Conservation (phyloP, 2,329 filamentous ascomycete genomes). For the Xylaria sp. region DNA sequence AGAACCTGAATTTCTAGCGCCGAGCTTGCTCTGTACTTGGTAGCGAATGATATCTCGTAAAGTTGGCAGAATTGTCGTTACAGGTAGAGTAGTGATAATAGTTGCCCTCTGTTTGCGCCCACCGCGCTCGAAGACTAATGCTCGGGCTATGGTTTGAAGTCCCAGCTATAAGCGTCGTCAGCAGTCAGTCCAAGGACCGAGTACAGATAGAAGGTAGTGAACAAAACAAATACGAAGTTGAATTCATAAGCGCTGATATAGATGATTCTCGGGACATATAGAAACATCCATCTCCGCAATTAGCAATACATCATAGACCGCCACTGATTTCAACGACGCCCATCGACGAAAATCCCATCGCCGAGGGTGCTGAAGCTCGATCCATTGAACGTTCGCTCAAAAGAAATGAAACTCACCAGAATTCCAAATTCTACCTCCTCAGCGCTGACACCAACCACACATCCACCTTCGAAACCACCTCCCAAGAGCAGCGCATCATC, state of each 20-base stretch:
- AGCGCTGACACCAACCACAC: slow-evolving; percentile 64
- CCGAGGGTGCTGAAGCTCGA: background rate
- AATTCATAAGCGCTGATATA: background rate
- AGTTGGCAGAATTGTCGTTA: slow-evolving; percentile 54
- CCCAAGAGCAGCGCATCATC: slow-evolving; percentile 60
- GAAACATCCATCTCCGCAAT: background rate
- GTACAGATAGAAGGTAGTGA: background rate
- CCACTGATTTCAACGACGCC: background rate
- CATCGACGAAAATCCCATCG: background rate
- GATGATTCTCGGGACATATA: background rate
- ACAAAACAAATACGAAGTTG: background rate
- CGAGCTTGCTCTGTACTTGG: slow-evolving; percentile 48
- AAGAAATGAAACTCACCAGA: slow-evolving; percentile 52
- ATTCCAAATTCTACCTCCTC: slow-evolving; percentile 63
- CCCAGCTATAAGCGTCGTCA: slow-evolving; percentile 51
- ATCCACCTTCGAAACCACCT: slow-evolving; percentile 61
- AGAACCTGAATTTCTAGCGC: slow-evolving; percentile 31
- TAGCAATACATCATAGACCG: background rate
- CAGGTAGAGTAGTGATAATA: slow-evolving; percentile 62
- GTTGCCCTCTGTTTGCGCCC: slow-evolving; percentile 47
- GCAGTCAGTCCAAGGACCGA: background rate
- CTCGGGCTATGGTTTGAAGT: slow-evolving; percentile 59
- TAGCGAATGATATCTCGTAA: slow-evolving; percentile 56
- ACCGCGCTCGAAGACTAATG: slow-evolving; percentile 50
- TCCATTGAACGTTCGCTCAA: background rate